Evolutionary conservation across 2,329 filamentous ascomycete species (phyloP).

Genomic region (Beauveria sp.): DNA sequence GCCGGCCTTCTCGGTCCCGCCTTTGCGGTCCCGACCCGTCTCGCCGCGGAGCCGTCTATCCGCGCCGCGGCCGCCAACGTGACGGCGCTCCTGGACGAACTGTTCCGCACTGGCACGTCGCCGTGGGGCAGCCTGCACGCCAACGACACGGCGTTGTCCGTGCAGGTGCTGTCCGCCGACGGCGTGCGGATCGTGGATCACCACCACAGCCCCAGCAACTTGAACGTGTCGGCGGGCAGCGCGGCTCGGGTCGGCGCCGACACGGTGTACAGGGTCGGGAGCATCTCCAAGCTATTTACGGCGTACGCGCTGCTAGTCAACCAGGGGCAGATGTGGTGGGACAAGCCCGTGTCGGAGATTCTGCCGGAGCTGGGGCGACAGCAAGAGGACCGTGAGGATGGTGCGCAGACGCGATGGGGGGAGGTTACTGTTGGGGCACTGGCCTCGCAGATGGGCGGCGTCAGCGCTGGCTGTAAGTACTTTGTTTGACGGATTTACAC

Average conservation of each 20-base stretch:
- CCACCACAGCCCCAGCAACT: constrained; percentile 9
- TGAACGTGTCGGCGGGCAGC: constrained; percentile 14
- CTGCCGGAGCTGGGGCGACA: neutral
- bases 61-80: neutral
- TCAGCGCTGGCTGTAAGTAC: neutral
- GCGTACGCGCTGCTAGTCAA: neutral
- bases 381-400: neutral
- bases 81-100: neutral
- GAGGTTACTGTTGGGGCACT: constrained; percentile 14
- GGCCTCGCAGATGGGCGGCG: constrained; percentile 15
- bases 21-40: neutral
- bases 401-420: constrained; percentile 12
- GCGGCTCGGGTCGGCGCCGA: constrained; percentile 3
- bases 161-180: constrained; percentile 8
- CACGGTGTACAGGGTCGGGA: constrained; percentile 3
- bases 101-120: constrained; percentile 1
- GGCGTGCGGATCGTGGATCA: constrained; percentile 5
- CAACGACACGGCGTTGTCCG: constrained; percentile 12
- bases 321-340: neutral
- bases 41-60: neutral
- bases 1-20: neutral
- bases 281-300: constrained; percentile 6
- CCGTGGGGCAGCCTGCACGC: constrained; percentile 8
- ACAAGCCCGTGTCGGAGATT: neutral
- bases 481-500: neutral